phyloP scores from a whole-genome alignment of 176 grass and related monocot species.

The Hsuehochloa calcarea region DNA sequence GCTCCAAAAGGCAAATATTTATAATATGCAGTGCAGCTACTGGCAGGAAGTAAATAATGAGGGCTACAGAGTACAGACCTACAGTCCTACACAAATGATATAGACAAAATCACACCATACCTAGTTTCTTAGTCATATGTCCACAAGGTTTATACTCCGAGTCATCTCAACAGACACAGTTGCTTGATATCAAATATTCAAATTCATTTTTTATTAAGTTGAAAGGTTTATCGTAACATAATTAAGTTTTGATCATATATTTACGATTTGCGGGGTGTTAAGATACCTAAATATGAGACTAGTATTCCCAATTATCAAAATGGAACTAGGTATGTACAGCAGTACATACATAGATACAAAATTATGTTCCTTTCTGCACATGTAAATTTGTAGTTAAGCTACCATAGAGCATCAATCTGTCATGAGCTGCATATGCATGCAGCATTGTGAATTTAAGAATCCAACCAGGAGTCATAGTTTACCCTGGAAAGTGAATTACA shows the following conservation, averaged over 20 bases:
- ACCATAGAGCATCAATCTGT: neutral
- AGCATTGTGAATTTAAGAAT: neutral
- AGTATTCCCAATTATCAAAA: neutral
- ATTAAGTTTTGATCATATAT: conserved; percentile 16
- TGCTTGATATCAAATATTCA: neutral
- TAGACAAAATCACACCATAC: neutral
- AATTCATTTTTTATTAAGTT: conserved; percentile 5
- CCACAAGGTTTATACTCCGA: conserved; percentile 3
- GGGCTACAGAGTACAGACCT: neutral
- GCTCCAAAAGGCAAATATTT: neutral
- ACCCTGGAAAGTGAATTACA: neutral
- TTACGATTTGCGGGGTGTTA: neutral
- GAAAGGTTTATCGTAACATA: neutral
- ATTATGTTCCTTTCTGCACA: neutral
- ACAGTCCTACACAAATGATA: neutral
- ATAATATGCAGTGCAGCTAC: neutral
- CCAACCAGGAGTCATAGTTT: neutral
- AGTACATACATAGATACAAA: neutral
- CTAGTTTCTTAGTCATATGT: conserved; percentile 15
- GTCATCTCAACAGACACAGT: conserved; percentile 7
- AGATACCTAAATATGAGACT: neutral
- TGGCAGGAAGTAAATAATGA: neutral
- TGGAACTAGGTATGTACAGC: neutral
- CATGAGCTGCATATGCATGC: neutral
- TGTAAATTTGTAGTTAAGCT: neutral